Percentiles rank a stretch among this genome's conserved stretches.
phyloP scores from a whole-genome alignment of 495 filamentous ascomycete genomes.

The Aspergillus leporis region DNA sequence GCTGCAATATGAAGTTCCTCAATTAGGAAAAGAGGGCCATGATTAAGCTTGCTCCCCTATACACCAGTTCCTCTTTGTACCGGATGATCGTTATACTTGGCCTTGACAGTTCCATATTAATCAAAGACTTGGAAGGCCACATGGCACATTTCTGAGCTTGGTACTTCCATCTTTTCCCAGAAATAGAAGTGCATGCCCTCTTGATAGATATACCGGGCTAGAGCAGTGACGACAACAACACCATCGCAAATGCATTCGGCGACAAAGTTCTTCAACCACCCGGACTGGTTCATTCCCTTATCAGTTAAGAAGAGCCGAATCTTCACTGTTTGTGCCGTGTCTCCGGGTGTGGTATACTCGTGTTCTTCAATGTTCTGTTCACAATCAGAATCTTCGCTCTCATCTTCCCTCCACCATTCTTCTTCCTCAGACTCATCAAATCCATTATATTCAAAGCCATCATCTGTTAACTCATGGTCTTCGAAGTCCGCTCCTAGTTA shows the following conservation, averaged over 20 bases:
- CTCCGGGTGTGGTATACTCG: conserved; percentile 21
- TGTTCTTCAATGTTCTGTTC: conserved; percentile 23
- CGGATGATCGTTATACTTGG: conserved; percentile 28
- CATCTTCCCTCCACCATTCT: conserved; percentile 22
- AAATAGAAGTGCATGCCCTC: conserved; percentile 19
- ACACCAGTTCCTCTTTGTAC: conserved; percentile 32
- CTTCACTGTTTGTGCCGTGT: conserved; percentile 22
- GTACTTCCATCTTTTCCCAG: conserved; percentile 22
- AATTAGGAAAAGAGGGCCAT: conserved; percentile 30
- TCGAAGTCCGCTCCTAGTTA: conserved; percentile 19
- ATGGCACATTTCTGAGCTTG: conserved; percentile 14
- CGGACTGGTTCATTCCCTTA: conserved; percentile 12
- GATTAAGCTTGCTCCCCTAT: conserved; percentile 31
- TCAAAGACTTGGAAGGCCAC: conserved; percentile 29
- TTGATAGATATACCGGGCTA: conserved; percentile 23
- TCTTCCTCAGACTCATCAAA: conserved; percentile 20
- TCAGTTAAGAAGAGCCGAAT: conserved; percentile 20
- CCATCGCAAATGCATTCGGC: conserved; percentile 24
- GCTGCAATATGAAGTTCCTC: conserved; percentile 24
- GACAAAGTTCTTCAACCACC: conserved; percentile 22
- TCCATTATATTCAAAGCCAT: conserved; percentile 15
- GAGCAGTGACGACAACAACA: conserved; percentile 20
- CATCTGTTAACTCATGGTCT: conserved; percentile 17
- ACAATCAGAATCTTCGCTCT: conserved; percentile 19
- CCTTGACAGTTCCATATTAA: conserved; percentile 32